Conservation (phyloP, 192 early-diverging fungal species). For the Backusella sp. region DNA sequence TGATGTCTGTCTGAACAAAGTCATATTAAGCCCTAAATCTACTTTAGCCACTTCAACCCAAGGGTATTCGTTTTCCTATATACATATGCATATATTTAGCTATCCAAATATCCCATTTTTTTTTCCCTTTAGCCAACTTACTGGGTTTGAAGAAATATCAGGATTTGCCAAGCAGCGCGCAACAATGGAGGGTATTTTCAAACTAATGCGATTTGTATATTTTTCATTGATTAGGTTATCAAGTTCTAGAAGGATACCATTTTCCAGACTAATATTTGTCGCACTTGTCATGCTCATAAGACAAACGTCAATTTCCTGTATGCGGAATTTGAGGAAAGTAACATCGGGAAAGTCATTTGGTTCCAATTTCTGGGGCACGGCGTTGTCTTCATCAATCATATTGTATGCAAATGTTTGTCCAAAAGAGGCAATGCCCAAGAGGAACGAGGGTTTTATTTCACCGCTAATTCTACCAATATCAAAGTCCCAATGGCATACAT, state of each 20-base stretch:
- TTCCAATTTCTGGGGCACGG: constrained; percentile 47
- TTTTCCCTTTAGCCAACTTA: neutral
- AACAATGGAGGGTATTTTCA: constrained; percentile 61
- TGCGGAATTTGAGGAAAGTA: constrained; percentile 54
- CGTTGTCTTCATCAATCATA: constrained; percentile 65
- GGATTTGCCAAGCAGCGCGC: constrained; percentile 51
- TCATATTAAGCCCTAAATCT: constrained; percentile 54
- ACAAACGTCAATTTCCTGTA: constrained; percentile 59
- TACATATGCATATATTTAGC: neutral
- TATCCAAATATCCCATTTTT: neutral
- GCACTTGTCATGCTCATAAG: constrained; percentile 55
- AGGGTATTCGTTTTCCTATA: constrained; percentile 24
- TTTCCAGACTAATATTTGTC: constrained; percentile 49
- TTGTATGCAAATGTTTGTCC: constrained; percentile 63
- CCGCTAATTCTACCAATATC: constrained; percentile 61
- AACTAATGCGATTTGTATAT: constrained; percentile 49
- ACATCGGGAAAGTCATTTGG: constrained; percentile 49
- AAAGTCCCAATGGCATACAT: constrained; percentile 69
- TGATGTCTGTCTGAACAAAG: constrained; percentile 53
- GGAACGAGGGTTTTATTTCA: constrained; percentile 61
- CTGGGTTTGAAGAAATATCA: neutral
- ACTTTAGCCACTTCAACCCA: constrained; percentile 72
- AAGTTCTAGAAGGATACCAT: constrained; percentile 62
- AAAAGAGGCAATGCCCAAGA: constrained; percentile 50
- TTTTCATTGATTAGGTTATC: constrained; percentile 63